Conservation (phyloP, 371 early-diverging fungal species). For the Saksenaea oblongispora region DNA sequence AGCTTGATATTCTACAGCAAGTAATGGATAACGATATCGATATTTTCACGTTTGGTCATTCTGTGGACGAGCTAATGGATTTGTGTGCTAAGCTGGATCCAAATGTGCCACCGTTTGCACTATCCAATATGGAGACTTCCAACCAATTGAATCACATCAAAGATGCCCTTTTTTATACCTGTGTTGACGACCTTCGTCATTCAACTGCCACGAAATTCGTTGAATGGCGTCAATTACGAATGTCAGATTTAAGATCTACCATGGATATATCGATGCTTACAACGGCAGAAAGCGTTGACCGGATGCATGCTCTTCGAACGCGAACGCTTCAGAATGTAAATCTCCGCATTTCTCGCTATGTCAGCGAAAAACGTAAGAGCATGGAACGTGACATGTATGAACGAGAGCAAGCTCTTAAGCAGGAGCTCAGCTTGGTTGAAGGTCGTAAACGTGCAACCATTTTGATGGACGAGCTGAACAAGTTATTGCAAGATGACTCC, state of each 20-base stretch:
- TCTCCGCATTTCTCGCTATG: constrained; percentile 25
- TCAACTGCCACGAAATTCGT: constrained; percentile 58
- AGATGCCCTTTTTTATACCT: constrained; percentile 45
- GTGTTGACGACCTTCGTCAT: constrained; percentile 50
- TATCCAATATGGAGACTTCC: constrained; percentile 16
- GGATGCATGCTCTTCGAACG: constrained; percentile 17
- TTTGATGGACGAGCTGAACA: constrained; percentile 13
- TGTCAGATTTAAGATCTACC: background rate
- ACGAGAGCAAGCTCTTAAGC: constrained; percentile 13
- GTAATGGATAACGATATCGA: constrained; percentile 46
- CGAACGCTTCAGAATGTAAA: constrained; percentile 21
- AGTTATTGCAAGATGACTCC: constrained; percentile 15
- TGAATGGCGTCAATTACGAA: constrained; percentile 47
- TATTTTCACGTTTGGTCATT: constrained; percentile 14
- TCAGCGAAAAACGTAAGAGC: constrained; percentile 25
- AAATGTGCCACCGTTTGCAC: constrained; percentile 36
- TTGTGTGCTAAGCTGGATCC: constrained; percentile 18
- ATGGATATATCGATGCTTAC: constrained; percentile 14
- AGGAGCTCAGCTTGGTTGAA: constrained; percentile 14
- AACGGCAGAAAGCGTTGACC: constrained; percentile 22
- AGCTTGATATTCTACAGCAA: constrained; percentile 49
- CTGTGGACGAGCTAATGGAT: constrained; percentile 12
- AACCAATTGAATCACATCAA: constrained; percentile 27
- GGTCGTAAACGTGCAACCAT: constrained; percentile 15
- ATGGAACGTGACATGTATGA: constrained; percentile 18